A percentile compares a stretch with the other conserved stretches of the same genome.
phyloP scores from a whole-genome alignment of 345 rosid genomes.

The Populus ilicifolia region DNA sequence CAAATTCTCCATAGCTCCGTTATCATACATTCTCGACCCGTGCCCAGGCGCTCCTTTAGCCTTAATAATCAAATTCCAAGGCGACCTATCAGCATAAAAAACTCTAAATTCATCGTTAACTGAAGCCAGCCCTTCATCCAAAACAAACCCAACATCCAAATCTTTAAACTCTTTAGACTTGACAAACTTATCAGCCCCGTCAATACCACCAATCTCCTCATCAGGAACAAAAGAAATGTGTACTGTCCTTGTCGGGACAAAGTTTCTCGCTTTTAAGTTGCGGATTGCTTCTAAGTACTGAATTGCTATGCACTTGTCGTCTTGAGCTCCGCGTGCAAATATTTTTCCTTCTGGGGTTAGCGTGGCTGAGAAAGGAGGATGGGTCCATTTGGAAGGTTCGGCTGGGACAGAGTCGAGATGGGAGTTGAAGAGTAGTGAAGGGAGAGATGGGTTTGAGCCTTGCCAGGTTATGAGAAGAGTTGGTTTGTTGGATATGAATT shows the following conservation, averaged over 20 bases:
- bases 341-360: constrained; percentile 53
- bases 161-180: constrained; percentile 53
- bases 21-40: constrained; percentile 74
- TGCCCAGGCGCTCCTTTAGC: constrained; percentile 74
- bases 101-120: constrained; percentile 58
- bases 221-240: constrained; percentile 72
- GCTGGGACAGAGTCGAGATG: constrained; percentile 94
- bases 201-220: constrained; percentile 75
- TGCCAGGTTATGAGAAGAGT: constrained; percentile 64
- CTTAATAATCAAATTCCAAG: constrained; percentile 52
- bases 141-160: constrained; percentile 67
- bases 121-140: constrained; percentile 91
- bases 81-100: constrained; percentile 70
- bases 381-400: constrained; percentile 70
- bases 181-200: constrained; percentile 60
- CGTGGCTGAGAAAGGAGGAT: constrained; percentile 78
- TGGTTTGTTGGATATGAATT: constrained; percentile 53
- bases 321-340: constrained; percentile 84
- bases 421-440: constrained; percentile 76
- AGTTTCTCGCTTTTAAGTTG: constrained; percentile 43
- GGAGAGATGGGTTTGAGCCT: constrained; percentile 65
- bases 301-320: constrained; percentile 75
- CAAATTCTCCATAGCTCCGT: constrained; percentile 83
- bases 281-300: constrained; percentile 81
- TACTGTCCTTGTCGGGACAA: constrained; percentile 53